Conservation (phyloP, 2,329 filamentous ascomycete species). For the Trichophyton simii region DNA sequence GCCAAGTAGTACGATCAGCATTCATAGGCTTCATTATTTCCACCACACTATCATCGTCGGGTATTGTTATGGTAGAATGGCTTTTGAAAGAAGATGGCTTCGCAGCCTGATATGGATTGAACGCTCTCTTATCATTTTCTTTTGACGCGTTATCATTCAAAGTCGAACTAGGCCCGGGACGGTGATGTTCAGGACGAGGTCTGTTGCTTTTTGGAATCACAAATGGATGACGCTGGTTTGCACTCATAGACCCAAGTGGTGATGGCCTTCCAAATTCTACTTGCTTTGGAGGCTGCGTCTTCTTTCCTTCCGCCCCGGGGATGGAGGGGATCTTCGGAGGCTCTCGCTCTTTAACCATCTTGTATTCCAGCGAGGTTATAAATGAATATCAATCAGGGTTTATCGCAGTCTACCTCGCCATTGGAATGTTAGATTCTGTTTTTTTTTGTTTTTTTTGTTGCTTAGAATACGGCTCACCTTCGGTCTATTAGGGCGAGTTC, state of each 20-base stretch:
- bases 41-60: slow-evolving; percentile 25
- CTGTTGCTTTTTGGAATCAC: slow-evolving; percentile 41
- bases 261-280: slow-evolving; percentile 49
- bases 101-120: slow-evolving; percentile 30
- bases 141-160: not conserved
- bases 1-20: slow-evolving; percentile 35
- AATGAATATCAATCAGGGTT: no score
- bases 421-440: no score
- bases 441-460: no score
- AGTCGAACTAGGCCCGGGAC: slow-evolving; percentile 14
- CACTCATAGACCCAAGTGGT: slow-evolving; percentile 33
- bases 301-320: slow-evolving; percentile 26
- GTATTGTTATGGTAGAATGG: slow-evolving; percentile 15
- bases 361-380: slow-evolving; percentile 10
- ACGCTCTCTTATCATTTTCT: slow-evolving; percentile 17
- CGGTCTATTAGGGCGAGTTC: no score
- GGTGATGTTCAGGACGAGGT: slow-evolving; percentile 40
- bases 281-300: slow-evolving; percentile 24
- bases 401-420: no score
- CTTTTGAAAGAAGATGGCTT: slow-evolving; percentile 27
- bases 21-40: slow-evolving; percentile 40
- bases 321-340: slow-evolving; percentile 28
- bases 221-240: slow-evolving; percentile 34
- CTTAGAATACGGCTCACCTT: no score
- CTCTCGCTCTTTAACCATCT: slow-evolving; percentile 43